Base-by-base conservation (phyloP, 495 filamentous ascomycete species). In the Aspergillus mulundensis region DNA sequence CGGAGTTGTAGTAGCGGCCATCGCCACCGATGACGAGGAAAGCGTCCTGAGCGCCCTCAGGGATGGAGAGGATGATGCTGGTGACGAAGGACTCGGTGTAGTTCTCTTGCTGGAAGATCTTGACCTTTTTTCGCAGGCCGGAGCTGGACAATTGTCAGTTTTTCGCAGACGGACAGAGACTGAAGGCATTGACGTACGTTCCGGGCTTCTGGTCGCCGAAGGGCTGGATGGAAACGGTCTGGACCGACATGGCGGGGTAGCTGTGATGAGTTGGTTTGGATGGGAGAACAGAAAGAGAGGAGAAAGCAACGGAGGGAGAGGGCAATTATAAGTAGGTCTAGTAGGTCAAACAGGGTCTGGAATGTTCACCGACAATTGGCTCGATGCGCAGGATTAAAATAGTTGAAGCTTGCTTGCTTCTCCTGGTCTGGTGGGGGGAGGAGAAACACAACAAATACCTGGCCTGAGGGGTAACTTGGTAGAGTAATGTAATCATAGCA, bases 21-120 rank as follows among this genome's bases (percentile, higher is more conserved):
- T 98, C 94, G 64, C 94, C 94, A 65, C 91, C 94, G 74, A 98
- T 96, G 72, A 98, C 94, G 59, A 97, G 85, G 77, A 90, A 93
- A 39, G 89, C 80, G 58, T 81, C 91, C 66, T 96, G 77, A 54
- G 75, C 91, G 58, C 94, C 95, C 73, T 98, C 94, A 39, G 94
- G 94, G 65, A 98, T 98, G 48, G 95, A 94, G 57, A 94, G 84
- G 64, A 98, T 81, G 68, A 96, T 92, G 72, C 88, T 90, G 49
- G 94, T 83, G 60, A 98, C 80, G 71, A 98, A 98, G 52, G 93
- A 85, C 71, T 98, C 95, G 75, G 88, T 90, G 80, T 98, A 98
- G 70, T 98, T 81, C 47, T 86, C 81, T 74, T 97, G 80, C 71
- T 98, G 90, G 81, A 98, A 98, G 69, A 96, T 87, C 68, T 87